These are phyloP conservation scores for Deinandra increscens DNA, from an alignment of 129 eudicot genomes.

Conservation along the genomic window DNA sequence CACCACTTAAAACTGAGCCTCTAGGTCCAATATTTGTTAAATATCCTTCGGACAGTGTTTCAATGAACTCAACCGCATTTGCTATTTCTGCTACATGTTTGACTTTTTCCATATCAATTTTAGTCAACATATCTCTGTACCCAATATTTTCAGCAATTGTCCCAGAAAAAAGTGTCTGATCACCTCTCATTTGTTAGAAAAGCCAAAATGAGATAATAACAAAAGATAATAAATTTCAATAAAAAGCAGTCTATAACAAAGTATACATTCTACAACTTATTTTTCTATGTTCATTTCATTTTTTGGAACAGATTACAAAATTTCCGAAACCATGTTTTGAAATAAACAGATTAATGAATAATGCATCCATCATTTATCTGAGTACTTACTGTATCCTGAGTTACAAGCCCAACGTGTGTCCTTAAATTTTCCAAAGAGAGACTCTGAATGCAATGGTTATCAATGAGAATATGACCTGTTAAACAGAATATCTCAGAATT, in stretches of 20 bases:
- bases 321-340: not conserved
- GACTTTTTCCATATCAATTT: conserved; percentile 72
- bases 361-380: not conserved
- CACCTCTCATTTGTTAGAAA: conserved; percentile 25
- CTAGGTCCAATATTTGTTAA: conserved; percentile 79
- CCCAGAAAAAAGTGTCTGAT: conserved; percentile 84
- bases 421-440: conserved; percentile 59
- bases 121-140: conserved; percentile 67
- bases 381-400: conserved; percentile 79
- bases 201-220: not conserved
- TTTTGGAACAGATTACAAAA: not conserved
- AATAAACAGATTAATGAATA: conserved; percentile 5
- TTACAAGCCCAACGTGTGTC: conserved; percentile 78
- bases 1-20: conserved; percentile 86
- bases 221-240: not conserved
- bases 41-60: conserved; percentile 59
- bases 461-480: conserved; percentile 69
- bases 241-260: too few species aligned
- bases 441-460: conserved; percentile 55
- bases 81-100: conserved; percentile 73
- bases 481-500: conserved; percentile 8
- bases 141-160: conserved; percentile 92
- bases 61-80: conserved; percentile 86
- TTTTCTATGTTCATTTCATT: not conserved
- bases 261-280: not conserved